Base-by-base conservation (phyloP, 2,329 filamentous ascomycete genomes). In the Fusarium pilosicola region DNA sequence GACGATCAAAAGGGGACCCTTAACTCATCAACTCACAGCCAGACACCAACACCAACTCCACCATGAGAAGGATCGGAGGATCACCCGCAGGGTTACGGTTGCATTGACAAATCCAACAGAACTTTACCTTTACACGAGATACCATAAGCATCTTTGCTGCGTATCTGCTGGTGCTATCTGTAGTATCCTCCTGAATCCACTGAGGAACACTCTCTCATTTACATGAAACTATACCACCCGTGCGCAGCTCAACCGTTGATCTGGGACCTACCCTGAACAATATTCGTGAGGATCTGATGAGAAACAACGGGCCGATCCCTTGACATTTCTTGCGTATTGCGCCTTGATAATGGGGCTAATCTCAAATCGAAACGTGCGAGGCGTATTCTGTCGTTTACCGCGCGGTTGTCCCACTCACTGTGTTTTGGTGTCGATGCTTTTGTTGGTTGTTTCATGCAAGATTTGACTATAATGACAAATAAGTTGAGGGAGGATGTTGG, bases 21-120 rank as follows among this genome's bases (percentile, higher is more conserved):
- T 6, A 41, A 38, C 45, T 44, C 49, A 41, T 34, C 26, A 39
- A 36, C 59, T 61, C 36, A 38, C 55, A 49, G 26, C 30, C 30
- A 24, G 28, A 36, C 41, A 28, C n/a, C 18, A 56, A 28, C 55
- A 9, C 13, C 18, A 58, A 56, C 70, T 67, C 71, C 66, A 74
- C 71, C 41, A 49, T n/a, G n/a, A 60, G 41, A 54, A 65, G 48
- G 42, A 34, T 46, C 65, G 57, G 32, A 68, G 12, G 71, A 73
- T 73, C 71, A 74, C 42, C 71, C 39, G 17, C 67, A 71, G 71
- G 71, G 70, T 71, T 55, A 56, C 20, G 44, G 61, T 49, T 60
- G 45, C 34, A 45, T 32, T 24, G 30, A 60, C 39, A n/a, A 39
- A 36, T 24, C 28, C 17, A 11, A 49, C 42, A 65, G 61, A 45